Evolutionary conservation across 257 asterid species (phyloP).

Genomic region (Gentiana dahurica): DNA sequence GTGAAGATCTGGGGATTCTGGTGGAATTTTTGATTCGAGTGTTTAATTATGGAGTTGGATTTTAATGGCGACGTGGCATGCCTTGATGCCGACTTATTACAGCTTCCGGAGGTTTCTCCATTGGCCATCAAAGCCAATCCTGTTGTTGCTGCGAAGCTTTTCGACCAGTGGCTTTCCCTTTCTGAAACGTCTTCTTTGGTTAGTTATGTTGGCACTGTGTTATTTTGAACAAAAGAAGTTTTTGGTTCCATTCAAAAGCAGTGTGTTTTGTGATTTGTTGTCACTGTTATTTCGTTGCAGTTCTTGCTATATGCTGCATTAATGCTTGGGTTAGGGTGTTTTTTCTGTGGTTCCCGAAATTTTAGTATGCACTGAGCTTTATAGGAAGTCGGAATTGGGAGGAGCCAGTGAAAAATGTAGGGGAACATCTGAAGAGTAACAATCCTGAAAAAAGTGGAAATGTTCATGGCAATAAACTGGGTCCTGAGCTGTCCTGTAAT

Average conservation of each 20-base stretch:
- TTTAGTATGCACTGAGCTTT: too few species aligned
- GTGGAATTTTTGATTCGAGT: conserved; percentile 17
- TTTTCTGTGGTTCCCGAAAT: too few species aligned
- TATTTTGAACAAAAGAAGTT: neutral
- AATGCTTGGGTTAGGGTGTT: too few species aligned
- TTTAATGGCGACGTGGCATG: conserved; percentile 69
- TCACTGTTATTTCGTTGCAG: too few species aligned
- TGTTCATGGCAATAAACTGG: too few species aligned
- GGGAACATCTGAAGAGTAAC: too few species aligned
- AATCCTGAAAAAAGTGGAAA: too few species aligned
- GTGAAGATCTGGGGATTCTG: conserved; percentile 22
- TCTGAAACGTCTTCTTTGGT: conserved; percentile 74
- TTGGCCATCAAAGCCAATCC: conserved; percentile 72
- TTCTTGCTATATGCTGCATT: too few species aligned
- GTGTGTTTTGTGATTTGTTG: too few species aligned
- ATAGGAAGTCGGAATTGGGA: too few species aligned
- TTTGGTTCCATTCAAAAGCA: neutral
- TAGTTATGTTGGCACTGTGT: conserved; percentile 7
- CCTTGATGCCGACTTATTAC: conserved; percentile 77
- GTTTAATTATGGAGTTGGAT: conserved; percentile 62
- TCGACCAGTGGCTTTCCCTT: conserved; percentile 93
- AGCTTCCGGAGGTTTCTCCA: conserved; percentile 84
- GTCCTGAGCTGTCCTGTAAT: too few species aligned
- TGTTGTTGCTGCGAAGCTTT: conserved; percentile 72
- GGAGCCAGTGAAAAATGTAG: too few species aligned